Evolutionary conservation across 805 yeast species (phyloP).

Genomic region (Groenewaldozyma salmanticensis): DNA sequence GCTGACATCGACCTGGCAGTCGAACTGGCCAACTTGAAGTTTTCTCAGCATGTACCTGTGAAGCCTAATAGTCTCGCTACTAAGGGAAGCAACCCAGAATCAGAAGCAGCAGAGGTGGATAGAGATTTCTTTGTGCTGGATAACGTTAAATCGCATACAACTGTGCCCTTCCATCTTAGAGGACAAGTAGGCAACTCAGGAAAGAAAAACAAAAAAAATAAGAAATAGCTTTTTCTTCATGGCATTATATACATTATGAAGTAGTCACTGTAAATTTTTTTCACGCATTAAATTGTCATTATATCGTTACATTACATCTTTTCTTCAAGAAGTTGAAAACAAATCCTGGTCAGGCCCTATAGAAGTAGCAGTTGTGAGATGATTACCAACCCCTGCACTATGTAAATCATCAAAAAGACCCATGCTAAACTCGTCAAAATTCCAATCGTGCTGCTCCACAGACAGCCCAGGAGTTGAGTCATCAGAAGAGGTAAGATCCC

Average conservation of each 20-base stretch:
- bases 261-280: neutral
- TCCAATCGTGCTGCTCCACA: too few relatives aligned
- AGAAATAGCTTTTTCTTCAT: slow-evolving; percentile 29
- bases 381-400: too few relatives aligned
- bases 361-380: too few relatives aligned
- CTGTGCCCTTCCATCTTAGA: slow-evolving; percentile 59
- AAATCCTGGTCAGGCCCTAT: too few relatives aligned
- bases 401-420: too few relatives aligned
- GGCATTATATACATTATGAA: neutral
- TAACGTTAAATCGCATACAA: slow-evolving; percentile 50
- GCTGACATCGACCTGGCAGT: slow-evolving; percentile 51
- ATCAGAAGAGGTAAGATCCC: too few relatives aligned
- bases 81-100: slow-evolving; percentile 64
- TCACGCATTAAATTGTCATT: too few relatives aligned
- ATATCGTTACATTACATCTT: too few relatives aligned
- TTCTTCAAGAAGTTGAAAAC: too few relatives aligned
- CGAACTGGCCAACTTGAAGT: slow-evolving; percentile 64
- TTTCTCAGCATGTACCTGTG: slow-evolving; percentile 49
- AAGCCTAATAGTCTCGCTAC: slow-evolving; percentile 35
- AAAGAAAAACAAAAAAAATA: slow-evolving; percentile 71
- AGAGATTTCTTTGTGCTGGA: slow-evolving; percentile 73
- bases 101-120: slow-evolving; percentile 70
- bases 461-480: too few relatives aligned
- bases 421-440: too few relatives aligned
- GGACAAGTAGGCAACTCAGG: slow-evolving; percentile 22